A percentile compares a stretch with the other conserved stretches of the same genome.
Evolutionary conservation across 148 eudicot genomes (phyloP).

Genomic region (Mesembryanthemum crystallinum): DNA sequence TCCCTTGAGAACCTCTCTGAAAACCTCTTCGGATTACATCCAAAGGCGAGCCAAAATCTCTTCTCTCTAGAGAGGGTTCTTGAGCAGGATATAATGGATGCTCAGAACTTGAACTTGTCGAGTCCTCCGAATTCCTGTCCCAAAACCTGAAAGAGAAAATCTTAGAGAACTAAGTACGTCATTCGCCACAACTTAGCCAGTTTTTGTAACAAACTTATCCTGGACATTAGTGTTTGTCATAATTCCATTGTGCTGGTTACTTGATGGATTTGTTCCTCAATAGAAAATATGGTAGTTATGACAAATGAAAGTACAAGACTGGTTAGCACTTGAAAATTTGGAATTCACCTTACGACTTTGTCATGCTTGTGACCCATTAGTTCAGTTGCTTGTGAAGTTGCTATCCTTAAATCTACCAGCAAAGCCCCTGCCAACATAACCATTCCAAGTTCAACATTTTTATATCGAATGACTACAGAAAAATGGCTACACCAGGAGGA

Average conservation of each 20-base stretch:
- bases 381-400: not conserved
- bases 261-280: not conserved
- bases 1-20: constrained; percentile 34
- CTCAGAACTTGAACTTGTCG: constrained; percentile 30
- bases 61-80: constrained; percentile 7
- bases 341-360: constrained; percentile 28
- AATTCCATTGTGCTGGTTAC: too few relatives aligned
- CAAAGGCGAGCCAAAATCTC: constrained; percentile 23
- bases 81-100: constrained; percentile 24
- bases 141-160: constrained; percentile 31
- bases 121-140: constrained; percentile 26
- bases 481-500: too few relatives aligned
- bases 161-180: too few relatives aligned
- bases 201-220: too few relatives aligned
- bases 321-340: not conserved
- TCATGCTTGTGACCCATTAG: constrained; percentile 11
- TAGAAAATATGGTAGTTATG: not conserved
- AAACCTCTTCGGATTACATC: constrained; percentile 26
- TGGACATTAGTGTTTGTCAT: too few relatives aligned
- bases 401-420: constrained; percentile 5
- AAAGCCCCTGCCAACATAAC: constrained; percentile 21
- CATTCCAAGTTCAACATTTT: constrained; percentile 6
- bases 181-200: too few relatives aligned
- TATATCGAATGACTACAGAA: not conserved
- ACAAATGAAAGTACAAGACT: not conserved